Percentiles rank a stretch among this genome's conserved stretches.
Conservation (phyloP, 176 grass and related monocot genomes). For the Aegilops umbellulata region DNA sequence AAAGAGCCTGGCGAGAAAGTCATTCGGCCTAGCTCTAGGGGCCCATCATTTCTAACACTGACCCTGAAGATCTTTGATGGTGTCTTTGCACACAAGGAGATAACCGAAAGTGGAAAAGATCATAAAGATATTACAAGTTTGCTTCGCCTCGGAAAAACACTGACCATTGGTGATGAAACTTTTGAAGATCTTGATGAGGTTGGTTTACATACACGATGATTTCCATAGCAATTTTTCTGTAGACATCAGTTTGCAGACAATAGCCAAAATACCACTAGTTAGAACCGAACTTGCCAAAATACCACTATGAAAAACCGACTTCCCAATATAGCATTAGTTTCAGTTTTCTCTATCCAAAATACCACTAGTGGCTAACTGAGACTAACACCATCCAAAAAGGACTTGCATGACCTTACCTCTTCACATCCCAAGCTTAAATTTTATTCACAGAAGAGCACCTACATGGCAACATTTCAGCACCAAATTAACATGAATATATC, state of each 20-base stretch:
- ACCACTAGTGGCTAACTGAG: no score
- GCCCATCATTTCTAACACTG: slow-evolving; percentile 82
- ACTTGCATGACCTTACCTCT: no score
- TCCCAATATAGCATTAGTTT: no score
- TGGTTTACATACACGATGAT: slow-evolving; percentile 11
- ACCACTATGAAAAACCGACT: no score
- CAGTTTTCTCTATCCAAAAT: no score
- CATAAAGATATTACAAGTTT: slow-evolving; percentile 95
- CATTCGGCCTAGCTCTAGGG: slow-evolving; percentile 81
- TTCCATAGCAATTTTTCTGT: neutral
- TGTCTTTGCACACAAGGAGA: slow-evolving; percentile 92
- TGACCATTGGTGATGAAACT: slow-evolving; percentile 84
- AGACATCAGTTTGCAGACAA: neutral
- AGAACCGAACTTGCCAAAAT: no score
- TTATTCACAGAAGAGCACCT: no score
- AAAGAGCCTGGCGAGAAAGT: slow-evolving; percentile 92
- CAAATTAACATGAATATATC: no score
- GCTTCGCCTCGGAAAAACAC: slow-evolving; percentile 87
- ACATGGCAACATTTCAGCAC: no score
- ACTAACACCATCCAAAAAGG: no score
- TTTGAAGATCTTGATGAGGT: slow-evolving; percentile 99
- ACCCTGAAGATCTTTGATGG: slow-evolving; percentile 91
- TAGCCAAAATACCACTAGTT: no score
- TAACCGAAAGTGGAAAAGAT: slow-evolving; percentile 92
- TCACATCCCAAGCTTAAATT: no score